Base-by-base conservation (phyloP, 495 filamentous ascomycete species). In the Xylaria scruposa region DNA sequence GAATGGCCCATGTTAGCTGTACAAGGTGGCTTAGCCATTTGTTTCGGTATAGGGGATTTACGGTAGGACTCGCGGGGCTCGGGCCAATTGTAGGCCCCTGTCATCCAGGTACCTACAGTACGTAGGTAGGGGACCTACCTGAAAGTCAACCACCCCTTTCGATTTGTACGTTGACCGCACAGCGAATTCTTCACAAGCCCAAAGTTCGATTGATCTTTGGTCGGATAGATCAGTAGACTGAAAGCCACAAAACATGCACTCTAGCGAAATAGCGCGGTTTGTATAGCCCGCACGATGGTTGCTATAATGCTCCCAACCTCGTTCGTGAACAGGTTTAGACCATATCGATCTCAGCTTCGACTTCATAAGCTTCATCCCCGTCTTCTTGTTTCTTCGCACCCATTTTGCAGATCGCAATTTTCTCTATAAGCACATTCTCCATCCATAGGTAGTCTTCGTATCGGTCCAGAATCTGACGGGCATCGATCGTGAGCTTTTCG, bases 341-440 rank as follows among this genome's bases (percentile, higher is more conserved):
- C 44, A 85, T 70, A 10, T 76, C 83, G 67, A 88, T 82, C 71
- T 85, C 85, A 15, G 80, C 85, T 42, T 82, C 88, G 53, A 86
- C 85, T 66, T 86, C 85, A 72, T 88, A 90, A 70, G 74, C 80
- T 40, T 66, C 81, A 70, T 83, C 83, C 72, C 76, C 81, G 67
- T 87, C 79, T 15, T 83, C 74, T 24, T 87, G 76, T 75, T 88
- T 88, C 84, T 88, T 90, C 51, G 93, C 92, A 1, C 92, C 92
- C 92, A 95, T 94, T 79, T 87, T 87, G 76, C 91, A 95, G 62
- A 97, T 90, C 40, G 85, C 88, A 9, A 97, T 77, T 47, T 83
- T 87, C 65, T 92, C 88, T 44, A 95, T 67, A 21, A 79, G 81
- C 21, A 93, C 83, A 65, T 88, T 82, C 67, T 85, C 82, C 75